phyloP scores from a whole-genome alignment of 2,329 filamentous ascomycete genomes.

The Sporothrix schenckii region DNA sequence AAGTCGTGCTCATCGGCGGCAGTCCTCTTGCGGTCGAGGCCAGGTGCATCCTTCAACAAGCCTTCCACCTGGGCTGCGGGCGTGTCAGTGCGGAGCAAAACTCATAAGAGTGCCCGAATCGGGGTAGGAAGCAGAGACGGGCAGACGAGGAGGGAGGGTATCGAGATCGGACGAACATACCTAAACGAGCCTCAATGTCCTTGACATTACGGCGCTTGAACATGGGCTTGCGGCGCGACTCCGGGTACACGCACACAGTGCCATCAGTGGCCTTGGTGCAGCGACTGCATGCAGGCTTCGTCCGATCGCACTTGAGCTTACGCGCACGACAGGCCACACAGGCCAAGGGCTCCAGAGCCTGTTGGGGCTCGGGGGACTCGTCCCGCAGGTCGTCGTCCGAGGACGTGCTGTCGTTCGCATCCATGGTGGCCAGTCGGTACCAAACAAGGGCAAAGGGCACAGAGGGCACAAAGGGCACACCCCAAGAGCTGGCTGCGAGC shows the following conservation, averaged over 20 bases:
- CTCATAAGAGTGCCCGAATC: too few species aligned
- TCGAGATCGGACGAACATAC: conserved; percentile 51
- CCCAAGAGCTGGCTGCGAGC: not conserved
- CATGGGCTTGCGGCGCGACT: conserved; percentile 83
- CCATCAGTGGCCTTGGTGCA: conserved; percentile 66
- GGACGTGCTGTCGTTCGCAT: not conserved
- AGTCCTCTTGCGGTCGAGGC: conserved; percentile 23
- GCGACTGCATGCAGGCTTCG: conserved; percentile 76
- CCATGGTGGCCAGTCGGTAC: not conserved
- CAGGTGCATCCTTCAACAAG: conserved; percentile 66
- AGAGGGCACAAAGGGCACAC: too few species aligned
- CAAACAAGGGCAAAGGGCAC: not conserved
- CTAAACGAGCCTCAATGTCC: conserved; percentile 82
- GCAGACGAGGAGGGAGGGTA: too few species aligned
- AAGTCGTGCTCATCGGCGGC: not conserved
- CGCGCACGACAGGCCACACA: conserved; percentile 81
- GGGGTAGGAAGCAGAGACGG: too few species aligned
- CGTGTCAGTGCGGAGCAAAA: not conserved
- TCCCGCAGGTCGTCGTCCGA: conserved; percentile 1
- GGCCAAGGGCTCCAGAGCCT: conserved; percentile 60
- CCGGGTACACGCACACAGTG: conserved; percentile 83
- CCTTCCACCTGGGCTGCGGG: conserved; percentile 76
- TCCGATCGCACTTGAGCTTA: conserved; percentile 86
- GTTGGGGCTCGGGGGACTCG: not conserved
- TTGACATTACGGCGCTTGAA: conserved; percentile 89